phyloP scores from a whole-genome alignment of 306 rosid genomes.

The Cucumis hystrix region DNA sequence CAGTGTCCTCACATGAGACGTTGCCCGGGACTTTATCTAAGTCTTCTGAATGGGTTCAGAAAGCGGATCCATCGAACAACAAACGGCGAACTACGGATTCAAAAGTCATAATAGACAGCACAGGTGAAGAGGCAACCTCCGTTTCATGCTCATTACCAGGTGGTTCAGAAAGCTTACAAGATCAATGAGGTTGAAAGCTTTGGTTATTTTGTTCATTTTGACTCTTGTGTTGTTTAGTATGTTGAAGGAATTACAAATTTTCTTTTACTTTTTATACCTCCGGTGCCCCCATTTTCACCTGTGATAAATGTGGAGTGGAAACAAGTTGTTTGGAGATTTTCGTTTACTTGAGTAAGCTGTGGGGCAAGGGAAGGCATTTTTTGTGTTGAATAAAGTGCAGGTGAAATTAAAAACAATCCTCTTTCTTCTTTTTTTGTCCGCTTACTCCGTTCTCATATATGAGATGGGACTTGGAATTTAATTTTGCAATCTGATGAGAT shows the following conservation, averaged over 20 bases:
- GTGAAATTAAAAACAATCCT: slow-evolving; percentile 35
- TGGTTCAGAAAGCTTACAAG: slow-evolving; percentile 42
- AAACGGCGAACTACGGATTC: slow-evolving; percentile 33
- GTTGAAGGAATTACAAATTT: slow-evolving; percentile 29
- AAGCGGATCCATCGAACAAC: slow-evolving; percentile 14
- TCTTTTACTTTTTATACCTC: slow-evolving; percentile 31
- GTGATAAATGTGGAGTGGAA: slow-evolving; percentile 30
- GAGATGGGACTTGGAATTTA: not conserved
- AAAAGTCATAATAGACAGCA: slow-evolving; percentile 27
- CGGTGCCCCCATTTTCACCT: slow-evolving; percentile 64
- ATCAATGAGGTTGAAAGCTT: slow-evolving; percentile 27
- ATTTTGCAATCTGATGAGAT: not conserved
- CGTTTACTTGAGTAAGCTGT: slow-evolving; percentile 11
- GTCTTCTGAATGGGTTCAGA: slow-evolving; percentile 23
- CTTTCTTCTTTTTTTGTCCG: not conserved
- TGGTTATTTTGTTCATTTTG: slow-evolving; percentile 1
- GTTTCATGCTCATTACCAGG: slow-evolving; percentile 26
- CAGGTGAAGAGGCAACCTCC: slow-evolving; percentile 36
- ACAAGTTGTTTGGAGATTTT: slow-evolving; percentile 21
- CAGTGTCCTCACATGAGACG: slow-evolving; percentile 30
- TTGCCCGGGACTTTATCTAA: slow-evolving; percentile 40
- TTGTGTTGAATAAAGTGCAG: slow-evolving; percentile 81
- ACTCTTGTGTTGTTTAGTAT: slow-evolving; percentile 12
- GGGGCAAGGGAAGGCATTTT: slow-evolving; percentile 52
- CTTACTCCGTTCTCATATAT: not conserved